Conservation (phyloP, 768 basidiomycete species). For the Dentipellis sp. region DNA sequence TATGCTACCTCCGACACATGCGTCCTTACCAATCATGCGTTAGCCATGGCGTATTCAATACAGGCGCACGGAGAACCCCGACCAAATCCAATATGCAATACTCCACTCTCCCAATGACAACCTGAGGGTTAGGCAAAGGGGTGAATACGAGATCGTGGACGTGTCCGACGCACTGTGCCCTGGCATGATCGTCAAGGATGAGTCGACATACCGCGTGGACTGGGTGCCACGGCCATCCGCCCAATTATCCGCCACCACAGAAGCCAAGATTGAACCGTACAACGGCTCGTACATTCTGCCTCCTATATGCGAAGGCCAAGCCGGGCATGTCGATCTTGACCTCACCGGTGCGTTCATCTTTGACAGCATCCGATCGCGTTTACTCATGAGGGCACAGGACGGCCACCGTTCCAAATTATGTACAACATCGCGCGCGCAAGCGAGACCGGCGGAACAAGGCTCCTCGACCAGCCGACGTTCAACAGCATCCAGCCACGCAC, state of each 20-base stretch:
- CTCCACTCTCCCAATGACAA: conserved; percentile 60
- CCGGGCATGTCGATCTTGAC: conserved; percentile 78
- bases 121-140: conserved; percentile 65
- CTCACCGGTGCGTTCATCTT: conserved; percentile 44
- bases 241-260: conserved; percentile 48
- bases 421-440: conserved; percentile 74
- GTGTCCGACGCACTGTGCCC: conserved; percentile 78
- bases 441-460: conserved; percentile 57
- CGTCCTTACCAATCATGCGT: conserved; percentile 1
- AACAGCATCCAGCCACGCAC: conserved; percentile 77
- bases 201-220: conserved; percentile 58
- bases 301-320: conserved; percentile 75
- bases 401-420: conserved; percentile 89
- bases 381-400: conserved; percentile 37
- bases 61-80: conserved; percentile 38
- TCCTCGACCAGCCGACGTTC: conserved; percentile 71
- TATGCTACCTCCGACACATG: not conserved
- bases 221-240: conserved; percentile 79
- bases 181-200: conserved; percentile 53
- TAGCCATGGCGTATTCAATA: conserved; percentile 90
- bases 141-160: conserved; percentile 64
- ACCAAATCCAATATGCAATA: conserved; percentile 29
- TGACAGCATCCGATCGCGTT: not conserved
- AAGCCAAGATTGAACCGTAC: conserved; percentile 45
- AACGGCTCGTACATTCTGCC: conserved; percentile 71